Evolutionary conservation across 768 basidiomycete genomes (phyloP).

Genomic region (Sporobolomyces roseus): DNA sequence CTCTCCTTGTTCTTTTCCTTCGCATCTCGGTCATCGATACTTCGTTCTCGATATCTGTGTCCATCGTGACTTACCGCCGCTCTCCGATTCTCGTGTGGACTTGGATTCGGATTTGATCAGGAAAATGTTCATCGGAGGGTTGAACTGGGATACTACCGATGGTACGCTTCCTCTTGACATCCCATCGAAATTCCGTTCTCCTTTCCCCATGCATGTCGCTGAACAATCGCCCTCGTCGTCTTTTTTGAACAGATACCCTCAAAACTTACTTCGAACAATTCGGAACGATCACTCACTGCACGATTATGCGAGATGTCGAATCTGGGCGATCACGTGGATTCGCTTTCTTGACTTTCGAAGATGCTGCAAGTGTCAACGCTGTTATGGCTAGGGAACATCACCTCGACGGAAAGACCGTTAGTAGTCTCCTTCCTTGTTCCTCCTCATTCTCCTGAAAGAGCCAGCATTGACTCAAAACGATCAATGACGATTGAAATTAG

Average conservation of each 20-base stretch:
- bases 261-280: constrained; percentile 87
- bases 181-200: constrained; percentile 45
- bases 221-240: not conserved
- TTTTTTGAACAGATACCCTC: constrained; percentile 47
- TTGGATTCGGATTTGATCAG: too few relatives aligned
- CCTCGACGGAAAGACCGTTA: constrained; percentile 93
- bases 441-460: not conserved
- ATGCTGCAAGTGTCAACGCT: constrained; percentile 84
- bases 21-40: too few relatives aligned
- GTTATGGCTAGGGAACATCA: constrained; percentile 94
- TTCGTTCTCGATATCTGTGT: too few relatives aligned
- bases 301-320: constrained; percentile 90
- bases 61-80: too few relatives aligned
- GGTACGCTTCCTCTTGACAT: constrained; percentile 57
- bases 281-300: constrained; percentile 93
- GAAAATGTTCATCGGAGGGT: constrained; percentile 99
- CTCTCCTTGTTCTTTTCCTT: too few relatives aligned
- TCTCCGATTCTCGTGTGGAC: too few relatives aligned
- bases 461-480: too few relatives aligned
- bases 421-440: constrained; percentile 45
- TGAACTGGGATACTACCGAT: constrained; percentile 99
- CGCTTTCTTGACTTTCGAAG: constrained; percentile 94
- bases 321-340: constrained; percentile 93
- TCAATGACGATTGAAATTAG: too few relatives aligned
- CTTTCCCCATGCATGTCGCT: constrained; percentile 47